Evolutionary conservation across 2,329 filamentous ascomycete species (phyloP), one percentile per base, ranked within the genome.

Genomic region (Colletotrichum aenigma): DNA sequence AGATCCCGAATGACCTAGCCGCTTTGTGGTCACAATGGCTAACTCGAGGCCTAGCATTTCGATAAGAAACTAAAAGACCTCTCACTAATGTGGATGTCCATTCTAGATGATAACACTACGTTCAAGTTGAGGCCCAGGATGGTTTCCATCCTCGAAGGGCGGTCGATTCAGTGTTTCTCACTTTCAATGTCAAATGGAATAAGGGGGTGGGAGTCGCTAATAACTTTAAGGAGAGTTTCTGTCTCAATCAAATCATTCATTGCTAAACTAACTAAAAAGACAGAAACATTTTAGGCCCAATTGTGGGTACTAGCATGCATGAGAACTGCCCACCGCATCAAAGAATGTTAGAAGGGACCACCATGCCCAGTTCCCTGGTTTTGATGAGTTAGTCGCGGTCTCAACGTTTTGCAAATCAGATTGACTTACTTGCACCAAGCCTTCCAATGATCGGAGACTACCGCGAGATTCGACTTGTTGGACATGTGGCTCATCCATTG

Each of bases 191-290:
- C 5, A 12, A 48, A 16, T 36, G 6, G 34, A 36, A 2, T 7
- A 36, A 0, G 34, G 0, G 0, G 13, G 6, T 36, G 7, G 0
- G 13, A 36, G 13, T 36, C 34, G 34, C 1, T 34, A 7, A 34
- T 7, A 15, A 1, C 9, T 43, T 43, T 18, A n/a, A 43, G 9
- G 0, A 43, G 0, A 43, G 0, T n/a, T 3, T 6, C 9, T 43
- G 18, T 43, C 18, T 43, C 6, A 43, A 43, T n/a, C 5, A 6
- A 43, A n/a, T n/a, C 18, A n/a, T n/a, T 48, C 38, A 48, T 6
- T 48, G 10, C 18, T 1, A 7, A 21, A 48, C 5, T 2, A 6
- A 21, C 8, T 6, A 12, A 48, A 12, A n/a, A n/a, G 5, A n/a
- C 38, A 43, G 9, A 43, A 43, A 10, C 3, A n/a, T 48, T 12